These are phyloP conservation scores for Circinella umbellata DNA, from an alignment of 371 early-diverging fungal species.

Conservation along the genomic window DNA sequence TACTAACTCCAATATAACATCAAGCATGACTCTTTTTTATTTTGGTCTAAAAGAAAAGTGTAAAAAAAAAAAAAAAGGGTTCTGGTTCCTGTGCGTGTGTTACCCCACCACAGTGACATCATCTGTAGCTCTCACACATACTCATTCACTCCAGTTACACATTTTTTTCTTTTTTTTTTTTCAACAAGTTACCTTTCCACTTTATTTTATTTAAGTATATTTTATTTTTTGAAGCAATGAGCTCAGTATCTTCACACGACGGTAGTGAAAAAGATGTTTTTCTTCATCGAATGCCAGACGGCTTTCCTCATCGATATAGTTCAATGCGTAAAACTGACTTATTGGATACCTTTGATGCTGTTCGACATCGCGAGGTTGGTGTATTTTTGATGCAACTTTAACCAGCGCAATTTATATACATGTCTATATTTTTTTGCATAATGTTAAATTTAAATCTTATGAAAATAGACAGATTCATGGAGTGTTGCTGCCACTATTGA, in stretches of 20 bases:
- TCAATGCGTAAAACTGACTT: constrained; percentile 56
- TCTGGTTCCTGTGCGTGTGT: neutral
- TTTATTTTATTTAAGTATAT: neutral
- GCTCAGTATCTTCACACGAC: constrained; percentile 54
- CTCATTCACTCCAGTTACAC: neutral
- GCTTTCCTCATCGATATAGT: constrained; percentile 38
- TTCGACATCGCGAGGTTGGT: constrained; percentile 29
- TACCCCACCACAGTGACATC: no score
- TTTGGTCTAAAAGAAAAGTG: neutral
- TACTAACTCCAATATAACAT: neutral
- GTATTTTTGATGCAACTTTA: no score
- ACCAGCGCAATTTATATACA: no score
- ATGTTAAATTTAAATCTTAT: no score
- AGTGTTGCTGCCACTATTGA: constrained; percentile 60
- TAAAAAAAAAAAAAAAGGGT: neutral
- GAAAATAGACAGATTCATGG: constrained; percentile 43
- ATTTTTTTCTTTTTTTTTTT: constrained; percentile 8
- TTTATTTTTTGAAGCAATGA: constrained; percentile 23
- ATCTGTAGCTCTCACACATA: neutral
- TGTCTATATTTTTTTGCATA: no score
- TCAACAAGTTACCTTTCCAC: neutral
- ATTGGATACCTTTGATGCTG: constrained; percentile 46
- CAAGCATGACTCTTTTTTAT: neutral
- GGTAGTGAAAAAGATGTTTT: constrained; percentile 51
- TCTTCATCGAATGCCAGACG: constrained; percentile 38